phyloP scores from a whole-genome alignment of 805 yeast genomes.

The Maudiozyma barnettii region DNA sequence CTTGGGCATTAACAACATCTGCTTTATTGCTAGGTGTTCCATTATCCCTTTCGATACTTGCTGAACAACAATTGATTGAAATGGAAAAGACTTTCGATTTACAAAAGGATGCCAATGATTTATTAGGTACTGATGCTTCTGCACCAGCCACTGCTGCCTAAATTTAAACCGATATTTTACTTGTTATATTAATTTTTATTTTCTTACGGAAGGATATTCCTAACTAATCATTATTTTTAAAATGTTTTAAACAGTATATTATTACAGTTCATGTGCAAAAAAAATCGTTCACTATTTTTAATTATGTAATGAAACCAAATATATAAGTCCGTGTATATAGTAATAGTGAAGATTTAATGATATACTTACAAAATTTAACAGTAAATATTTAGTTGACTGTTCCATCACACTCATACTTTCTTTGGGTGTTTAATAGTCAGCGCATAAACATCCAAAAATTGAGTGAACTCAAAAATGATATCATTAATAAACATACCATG shows the following conservation, averaged over 20 bases:
- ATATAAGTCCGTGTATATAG: conserved; percentile 5
- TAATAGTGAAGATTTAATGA: conserved; percentile 2
- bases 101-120: conserved; percentile 69
- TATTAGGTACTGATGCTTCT: conserved; percentile 59
- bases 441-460: conserved; percentile 77
- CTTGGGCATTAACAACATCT: conserved; percentile 82
- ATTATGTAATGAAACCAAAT: conserved; percentile 1
- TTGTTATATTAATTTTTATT: no score
- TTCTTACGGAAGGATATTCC: not conserved
- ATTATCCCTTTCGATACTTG: conserved; percentile 74
- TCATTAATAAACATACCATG: conserved; percentile 69
- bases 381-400: not conserved
- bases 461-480: conserved; percentile 73
- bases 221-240: not conserved
- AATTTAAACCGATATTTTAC: not conserved
- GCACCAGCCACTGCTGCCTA: conserved; percentile 22
- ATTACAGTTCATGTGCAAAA: not conserved
- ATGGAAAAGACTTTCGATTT: conserved; percentile 84
- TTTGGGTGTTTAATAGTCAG: conserved; percentile 76
- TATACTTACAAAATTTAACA: not conserved
- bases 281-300: not conserved
- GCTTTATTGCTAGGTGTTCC: conserved; percentile 88
- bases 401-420: conserved; percentile 22
- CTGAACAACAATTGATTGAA: conserved; percentile 89
- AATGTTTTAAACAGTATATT: not conserved